phyloP scores from a whole-genome alignment of 257 asterid species.

The Dorcoceras hygrometricum region DNA sequence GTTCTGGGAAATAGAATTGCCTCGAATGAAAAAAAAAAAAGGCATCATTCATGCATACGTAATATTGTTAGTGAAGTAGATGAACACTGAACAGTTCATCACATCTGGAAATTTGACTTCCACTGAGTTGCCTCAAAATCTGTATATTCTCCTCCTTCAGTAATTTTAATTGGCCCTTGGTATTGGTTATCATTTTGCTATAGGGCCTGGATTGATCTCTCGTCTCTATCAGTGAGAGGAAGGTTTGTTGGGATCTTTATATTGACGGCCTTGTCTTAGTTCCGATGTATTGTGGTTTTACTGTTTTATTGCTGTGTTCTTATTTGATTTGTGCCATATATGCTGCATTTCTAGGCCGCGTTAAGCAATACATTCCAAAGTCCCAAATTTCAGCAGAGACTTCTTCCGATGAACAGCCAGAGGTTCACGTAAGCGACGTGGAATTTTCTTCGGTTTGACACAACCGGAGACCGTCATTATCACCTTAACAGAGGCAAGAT shows the following conservation, averaged over 20 bases:
- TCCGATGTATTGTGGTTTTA: slow-evolving; percentile 48
- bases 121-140: too few relatives aligned
- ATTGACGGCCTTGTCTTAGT: slow-evolving; percentile 81
- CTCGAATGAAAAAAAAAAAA: too few relatives aligned
- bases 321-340: not conserved
- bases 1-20: too few relatives aligned
- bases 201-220: slow-evolving; percentile 91
- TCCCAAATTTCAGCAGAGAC: slow-evolving; percentile 60
- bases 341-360: slow-evolving; percentile 58
- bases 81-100: not conserved
- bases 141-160: too few relatives aligned
- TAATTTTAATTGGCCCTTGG: too few relatives aligned
- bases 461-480: slow-evolving; percentile 67
- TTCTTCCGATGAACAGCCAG: slow-evolving; percentile 62
- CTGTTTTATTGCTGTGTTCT: slow-evolving; percentile 10
- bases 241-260: slow-evolving; percentile 94
- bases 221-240: slow-evolving; percentile 78
- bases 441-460: slow-evolving; percentile 79
- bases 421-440: slow-evolving; percentile 79
- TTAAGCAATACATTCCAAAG: slow-evolving; percentile 81
- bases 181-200: slow-evolving; percentile 10
- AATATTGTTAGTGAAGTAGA: too few relatives aligned
- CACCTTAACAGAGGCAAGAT: slow-evolving; percentile 74
- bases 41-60: too few relatives aligned
- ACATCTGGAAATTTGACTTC: not conserved